Conservation (phyloP, 164 flowering plant species). For the Chimonanthus salicifolius region DNA sequence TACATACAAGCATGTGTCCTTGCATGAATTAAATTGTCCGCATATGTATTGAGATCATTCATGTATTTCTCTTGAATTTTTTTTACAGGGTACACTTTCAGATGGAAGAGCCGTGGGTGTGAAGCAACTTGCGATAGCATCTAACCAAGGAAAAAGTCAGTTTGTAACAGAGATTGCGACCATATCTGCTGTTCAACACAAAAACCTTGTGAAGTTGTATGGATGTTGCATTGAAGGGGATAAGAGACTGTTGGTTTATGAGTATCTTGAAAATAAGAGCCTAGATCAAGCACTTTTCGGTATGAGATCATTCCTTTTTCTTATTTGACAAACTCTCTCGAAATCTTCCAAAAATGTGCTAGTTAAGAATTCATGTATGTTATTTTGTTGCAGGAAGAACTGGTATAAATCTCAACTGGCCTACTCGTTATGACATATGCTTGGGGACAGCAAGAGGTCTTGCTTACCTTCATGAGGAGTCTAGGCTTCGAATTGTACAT, state of each 20-base stretch:
- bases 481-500: constrained; percentile 11
- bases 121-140: constrained; percentile 60
- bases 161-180: constrained; percentile 73
- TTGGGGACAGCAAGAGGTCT: constrained; percentile 17
- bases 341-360: neutral
- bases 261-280: constrained; percentile 66
- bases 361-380: too few relatives aligned
- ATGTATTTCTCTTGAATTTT: neutral
- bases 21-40: too few relatives aligned
- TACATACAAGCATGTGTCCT: too few relatives aligned
- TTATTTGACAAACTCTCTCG: too few relatives aligned
- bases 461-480: constrained; percentile 13
- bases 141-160: constrained; percentile 71
- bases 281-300: constrained; percentile 78
- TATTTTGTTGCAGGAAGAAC: neutral
- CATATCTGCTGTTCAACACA: constrained; percentile 80
- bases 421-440: constrained; percentile 9
- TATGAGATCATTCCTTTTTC: constrained; percentile 26
- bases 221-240: constrained; percentile 79
- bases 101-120: constrained; percentile 71
- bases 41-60: too few relatives aligned
- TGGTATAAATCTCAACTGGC: constrained; percentile 2
- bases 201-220: constrained; percentile 69
- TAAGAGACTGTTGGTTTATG: constrained; percentile 66
- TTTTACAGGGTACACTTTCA: constrained; percentile 45